Conservation (phyloP, 306 rosid genomes). For the Vigna radiata region DNA sequence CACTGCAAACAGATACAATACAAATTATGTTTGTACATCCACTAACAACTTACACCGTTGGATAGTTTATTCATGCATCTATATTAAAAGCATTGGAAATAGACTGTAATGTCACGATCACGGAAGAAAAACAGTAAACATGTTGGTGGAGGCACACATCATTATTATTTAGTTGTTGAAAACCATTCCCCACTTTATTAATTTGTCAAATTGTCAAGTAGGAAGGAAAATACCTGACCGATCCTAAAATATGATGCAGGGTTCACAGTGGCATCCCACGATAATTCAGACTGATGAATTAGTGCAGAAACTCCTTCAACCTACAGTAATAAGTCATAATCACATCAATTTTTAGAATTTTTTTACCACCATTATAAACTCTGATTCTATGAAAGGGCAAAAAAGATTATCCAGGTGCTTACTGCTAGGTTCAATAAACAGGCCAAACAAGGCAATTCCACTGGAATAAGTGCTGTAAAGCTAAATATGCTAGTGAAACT, state of each 20-base stretch:
- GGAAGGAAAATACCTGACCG: conserved; percentile 81
- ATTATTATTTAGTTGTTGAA: conserved; percentile 1
- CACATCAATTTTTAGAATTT: conserved; percentile 34
- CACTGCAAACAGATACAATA: not conserved
- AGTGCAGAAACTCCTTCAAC: conserved; percentile 88
- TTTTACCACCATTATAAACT: conserved; percentile 34
- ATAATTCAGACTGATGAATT: conserved; percentile 91
- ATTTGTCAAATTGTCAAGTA: conserved; percentile 16
- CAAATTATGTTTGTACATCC: not conserved
- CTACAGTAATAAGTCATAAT: conserved; percentile 52
- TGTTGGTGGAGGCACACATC: conserved; percentile 21
- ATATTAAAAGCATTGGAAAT: conserved; percentile 1
- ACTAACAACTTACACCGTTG: not conserved
- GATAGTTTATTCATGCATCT: not conserved
- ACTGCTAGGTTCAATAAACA: conserved; percentile 23
- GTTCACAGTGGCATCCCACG: conserved; percentile 91
- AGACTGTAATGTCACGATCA: not conserved
- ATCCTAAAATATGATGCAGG: conserved; percentile 79
- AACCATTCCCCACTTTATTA: conserved; percentile 21
- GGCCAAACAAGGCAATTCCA: conserved; percentile 29
- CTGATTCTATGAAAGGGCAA: conserved; percentile 16
- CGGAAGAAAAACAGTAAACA: conserved; percentile 27
- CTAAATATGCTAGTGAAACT: conserved; percentile 27
- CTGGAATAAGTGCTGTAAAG: conserved; percentile 29
- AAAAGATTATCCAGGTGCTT: conserved; percentile 21